A percentile compares a stretch with the other conserved stretches of the same genome.
Evolutionary conservation across 257 asterid species (phyloP).

Genomic region (Cordia subcordata): DNA sequence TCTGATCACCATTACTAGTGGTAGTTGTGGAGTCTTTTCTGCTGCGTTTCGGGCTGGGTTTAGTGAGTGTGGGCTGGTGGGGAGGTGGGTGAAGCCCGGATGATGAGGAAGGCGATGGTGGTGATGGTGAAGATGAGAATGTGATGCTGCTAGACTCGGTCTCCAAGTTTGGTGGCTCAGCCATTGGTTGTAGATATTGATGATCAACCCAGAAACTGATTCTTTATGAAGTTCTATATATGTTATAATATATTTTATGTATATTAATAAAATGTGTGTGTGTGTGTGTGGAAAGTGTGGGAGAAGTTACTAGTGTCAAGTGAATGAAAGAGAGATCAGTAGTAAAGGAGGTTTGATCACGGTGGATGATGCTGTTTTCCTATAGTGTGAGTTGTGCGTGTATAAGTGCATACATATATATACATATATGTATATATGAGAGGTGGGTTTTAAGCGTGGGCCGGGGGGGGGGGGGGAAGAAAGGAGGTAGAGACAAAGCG

Average conservation of each 20-base stretch:
- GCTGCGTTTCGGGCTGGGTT: slow-evolving; percentile 12
- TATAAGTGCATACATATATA: no score
- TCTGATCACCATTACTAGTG: neutral
- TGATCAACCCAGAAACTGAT: neutral
- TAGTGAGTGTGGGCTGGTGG: slow-evolving; percentile 7
- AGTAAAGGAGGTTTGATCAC: neutral
- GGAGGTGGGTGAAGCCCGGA: neutral
- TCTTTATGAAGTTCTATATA: neutral
- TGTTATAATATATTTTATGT: no score
- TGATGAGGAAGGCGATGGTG: slow-evolving; percentile 2
- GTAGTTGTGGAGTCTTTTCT: neutral
- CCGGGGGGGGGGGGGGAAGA: neutral
- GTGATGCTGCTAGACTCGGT: slow-evolving; percentile 21
- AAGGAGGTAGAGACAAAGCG: slow-evolving; percentile 7
- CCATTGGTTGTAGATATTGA: slow-evolving; percentile 14
- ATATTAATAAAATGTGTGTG: neutral
- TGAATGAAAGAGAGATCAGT: neutral
- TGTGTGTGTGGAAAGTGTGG: neutral
- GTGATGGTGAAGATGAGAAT: slow-evolving; percentile 2
- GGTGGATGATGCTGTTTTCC: neutral
- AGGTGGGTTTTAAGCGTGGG: slow-evolving; percentile 1
- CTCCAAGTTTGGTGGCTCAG: slow-evolving; percentile 23
- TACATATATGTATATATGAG: neutral
- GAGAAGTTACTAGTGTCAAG: neutral
- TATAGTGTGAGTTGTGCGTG: neutral